Conservation (phyloP, 352 stramenopile species). For the Phytophthora pinifolia region DNA sequence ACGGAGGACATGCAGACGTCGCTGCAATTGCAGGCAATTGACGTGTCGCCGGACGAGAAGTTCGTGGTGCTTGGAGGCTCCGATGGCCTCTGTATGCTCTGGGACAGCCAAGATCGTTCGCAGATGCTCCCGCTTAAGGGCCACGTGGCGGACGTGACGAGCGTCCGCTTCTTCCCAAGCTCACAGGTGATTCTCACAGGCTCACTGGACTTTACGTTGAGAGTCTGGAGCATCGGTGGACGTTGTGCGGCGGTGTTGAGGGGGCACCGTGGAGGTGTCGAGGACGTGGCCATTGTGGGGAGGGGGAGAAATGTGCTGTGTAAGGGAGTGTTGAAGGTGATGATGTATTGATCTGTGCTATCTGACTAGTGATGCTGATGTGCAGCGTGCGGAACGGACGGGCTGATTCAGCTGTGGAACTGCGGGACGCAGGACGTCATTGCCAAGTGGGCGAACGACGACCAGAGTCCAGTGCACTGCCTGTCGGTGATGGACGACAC, state of each 20-base stretch:
- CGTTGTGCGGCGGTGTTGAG: conserved; percentile 59
- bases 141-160: conserved; percentile 65
- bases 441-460: conserved; percentile 63
- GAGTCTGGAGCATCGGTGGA: conserved; percentile 63
- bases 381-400: conserved; percentile 61
- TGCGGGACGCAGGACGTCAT: conserved; percentile 55
- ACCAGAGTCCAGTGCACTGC: conserved; percentile 52
- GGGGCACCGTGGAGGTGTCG: conserved; percentile 56
- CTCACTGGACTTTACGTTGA: conserved; percentile 72
- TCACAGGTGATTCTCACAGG: conserved; percentile 66
- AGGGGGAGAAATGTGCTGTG: conserved; percentile 72
- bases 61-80: conserved; percentile 52
- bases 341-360: conserved; percentile 1
- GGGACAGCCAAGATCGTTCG: conserved; percentile 33
- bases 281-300: conserved; percentile 64
- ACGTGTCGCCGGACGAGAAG: conserved; percentile 53
- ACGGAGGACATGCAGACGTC: background rate
- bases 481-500: conserved; percentile 48
- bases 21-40: conserved; percentile 49
- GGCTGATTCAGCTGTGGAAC: conserved; percentile 68
- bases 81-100: conserved; percentile 57
- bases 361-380: background rate
- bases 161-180: conserved; percentile 68
- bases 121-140: conserved; percentile 41
- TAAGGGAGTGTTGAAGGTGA: conserved; percentile 33